phyloP scores from a whole-genome alignment of 768 basidiomycete species.

The Suillus subaureus region DNA sequence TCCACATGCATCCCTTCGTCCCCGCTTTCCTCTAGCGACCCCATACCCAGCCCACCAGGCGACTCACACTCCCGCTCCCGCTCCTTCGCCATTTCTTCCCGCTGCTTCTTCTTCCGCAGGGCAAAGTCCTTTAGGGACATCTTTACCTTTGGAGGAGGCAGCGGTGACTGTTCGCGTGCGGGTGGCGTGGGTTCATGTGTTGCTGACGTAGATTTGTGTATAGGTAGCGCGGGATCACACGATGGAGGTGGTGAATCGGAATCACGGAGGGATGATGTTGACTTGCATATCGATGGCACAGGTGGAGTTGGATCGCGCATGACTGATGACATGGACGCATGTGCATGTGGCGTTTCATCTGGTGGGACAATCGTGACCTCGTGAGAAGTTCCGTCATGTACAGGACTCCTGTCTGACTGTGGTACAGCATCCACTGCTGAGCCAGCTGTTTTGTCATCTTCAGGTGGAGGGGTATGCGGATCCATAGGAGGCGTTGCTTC shows the following conservation, averaged over 20 bases:
- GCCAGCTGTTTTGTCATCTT: not conserved
- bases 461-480: not conserved
- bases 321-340: not conserved
- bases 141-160: conserved; percentile 51
- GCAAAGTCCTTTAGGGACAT: conserved; percentile 62
- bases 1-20: conserved; percentile 14
- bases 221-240: not conserved
- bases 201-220: conserved; percentile 7
- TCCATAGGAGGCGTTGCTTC: not conserved
- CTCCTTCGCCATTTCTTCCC: conserved; percentile 40
- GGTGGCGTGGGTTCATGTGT: conserved; percentile 13
- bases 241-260: not conserved
- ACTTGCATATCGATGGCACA: not conserved
- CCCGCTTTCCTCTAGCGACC: not conserved
- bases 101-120: conserved; percentile 53
- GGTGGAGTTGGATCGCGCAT: conserved; percentile 6
- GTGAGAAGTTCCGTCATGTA: too few relatives aligned
- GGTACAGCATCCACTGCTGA: not conserved
- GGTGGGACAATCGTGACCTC: conserved; percentile 6
- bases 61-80: conserved; percentile 4
- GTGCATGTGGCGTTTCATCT: not conserved
- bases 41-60: conserved; percentile 10
- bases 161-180: conserved; percentile 28
- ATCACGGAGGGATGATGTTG: not conserved
- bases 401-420: not conserved